phyloP scores from a whole-genome alignment of 2,329 filamentous ascomycete species.

The Colletotrichum sansevieriae region DNA sequence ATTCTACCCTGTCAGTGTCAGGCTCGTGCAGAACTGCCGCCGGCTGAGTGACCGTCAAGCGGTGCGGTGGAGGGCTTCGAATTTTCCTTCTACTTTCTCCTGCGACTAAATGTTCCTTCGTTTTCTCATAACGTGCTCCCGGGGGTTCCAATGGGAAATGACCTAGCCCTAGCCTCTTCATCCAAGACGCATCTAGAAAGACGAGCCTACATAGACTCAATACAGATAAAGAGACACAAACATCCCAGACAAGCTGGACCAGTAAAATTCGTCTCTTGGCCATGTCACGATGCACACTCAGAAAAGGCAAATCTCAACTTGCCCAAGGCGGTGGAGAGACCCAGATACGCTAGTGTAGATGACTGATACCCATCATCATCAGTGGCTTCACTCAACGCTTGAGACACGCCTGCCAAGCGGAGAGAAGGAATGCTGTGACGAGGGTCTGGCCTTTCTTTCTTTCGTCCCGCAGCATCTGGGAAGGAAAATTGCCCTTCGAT shows the following conservation, averaged over 20 bases:
- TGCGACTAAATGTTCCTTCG: constrained; percentile 2
- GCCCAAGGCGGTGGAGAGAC: constrained; percentile 27
- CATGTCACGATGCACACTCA: constrained; percentile 12
- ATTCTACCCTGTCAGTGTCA: constrained; percentile 6
- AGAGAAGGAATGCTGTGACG: constrained; percentile 2
- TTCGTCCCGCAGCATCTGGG: neutral
- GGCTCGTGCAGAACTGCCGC: neutral
- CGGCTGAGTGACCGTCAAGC: constrained; percentile 1
- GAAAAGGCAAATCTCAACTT: constrained; percentile 3
- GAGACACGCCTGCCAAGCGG: constrained; percentile 35
- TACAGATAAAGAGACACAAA: neutral
- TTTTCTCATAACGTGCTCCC: constrained; percentile 6
- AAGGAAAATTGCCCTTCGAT: neutral
- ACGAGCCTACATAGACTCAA: neutral
- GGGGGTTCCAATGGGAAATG: neutral
- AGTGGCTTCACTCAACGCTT: constrained; percentile 27
- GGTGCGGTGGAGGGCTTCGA: constrained; percentile 11
- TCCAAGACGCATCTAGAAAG: neutral
- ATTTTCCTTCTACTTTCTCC: constrained; percentile 16
- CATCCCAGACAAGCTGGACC: neutral
- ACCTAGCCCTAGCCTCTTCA: neutral
- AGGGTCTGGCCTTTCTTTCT: constrained; percentile 11
- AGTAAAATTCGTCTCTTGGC: neutral
- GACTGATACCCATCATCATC: constrained; percentile 13
- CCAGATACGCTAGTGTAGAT: neutral